A percentile compares a stretch with the other conserved stretches of the same genome.
phyloP scores from a whole-genome alignment of 2,329 filamentous ascomycete genomes.

The Coleophoma cylindrospora region DNA sequence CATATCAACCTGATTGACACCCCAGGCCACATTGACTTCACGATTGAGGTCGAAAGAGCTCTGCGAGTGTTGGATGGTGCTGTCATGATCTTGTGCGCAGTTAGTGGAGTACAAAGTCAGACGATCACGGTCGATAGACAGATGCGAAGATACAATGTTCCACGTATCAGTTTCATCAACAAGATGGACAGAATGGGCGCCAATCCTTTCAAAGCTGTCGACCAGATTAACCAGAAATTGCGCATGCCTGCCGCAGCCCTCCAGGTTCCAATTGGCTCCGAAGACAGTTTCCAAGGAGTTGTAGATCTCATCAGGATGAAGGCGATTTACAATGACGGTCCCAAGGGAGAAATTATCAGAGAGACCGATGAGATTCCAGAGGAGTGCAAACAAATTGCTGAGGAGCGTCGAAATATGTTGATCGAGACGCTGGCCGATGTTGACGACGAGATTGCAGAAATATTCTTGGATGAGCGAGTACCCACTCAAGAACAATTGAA shows the following conservation, averaged over 20 bases:
- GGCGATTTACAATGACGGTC: constrained; percentile 86
- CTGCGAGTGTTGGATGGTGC: constrained; percentile 92
- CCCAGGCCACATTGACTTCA: constrained; percentile 97
- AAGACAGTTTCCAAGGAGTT: constrained; percentile 89
- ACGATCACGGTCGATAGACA: constrained; percentile 97
- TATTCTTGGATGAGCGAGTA: constrained; percentile 82
- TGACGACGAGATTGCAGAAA: constrained; percentile 94
- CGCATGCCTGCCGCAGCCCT: constrained; percentile 89
- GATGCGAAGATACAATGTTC: constrained; percentile 98
- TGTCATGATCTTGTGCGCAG: constrained; percentile 97
- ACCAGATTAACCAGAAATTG: constrained; percentile 96
- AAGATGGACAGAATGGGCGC: constrained; percentile 99
- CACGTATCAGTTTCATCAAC: constrained; percentile 93
- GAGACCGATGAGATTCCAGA: constrained; percentile 77
- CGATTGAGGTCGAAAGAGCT: constrained; percentile 95
- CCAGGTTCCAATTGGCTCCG: constrained; percentile 88
- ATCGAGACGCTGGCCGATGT: constrained; percentile 97
- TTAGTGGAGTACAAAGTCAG: constrained; percentile 94
- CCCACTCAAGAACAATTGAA: constrained; percentile 83
- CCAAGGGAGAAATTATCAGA: constrained; percentile 71
- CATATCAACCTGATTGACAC: constrained; percentile 99
- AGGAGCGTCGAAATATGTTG: constrained; percentile 77
- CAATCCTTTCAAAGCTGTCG: constrained; percentile 95
- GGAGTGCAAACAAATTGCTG: constrained; percentile 68
- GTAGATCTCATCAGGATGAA: constrained; percentile 92